Conservation (phyloP, 371 early-diverging fungal species). For the Apophysomyces ossiformis region DNA sequence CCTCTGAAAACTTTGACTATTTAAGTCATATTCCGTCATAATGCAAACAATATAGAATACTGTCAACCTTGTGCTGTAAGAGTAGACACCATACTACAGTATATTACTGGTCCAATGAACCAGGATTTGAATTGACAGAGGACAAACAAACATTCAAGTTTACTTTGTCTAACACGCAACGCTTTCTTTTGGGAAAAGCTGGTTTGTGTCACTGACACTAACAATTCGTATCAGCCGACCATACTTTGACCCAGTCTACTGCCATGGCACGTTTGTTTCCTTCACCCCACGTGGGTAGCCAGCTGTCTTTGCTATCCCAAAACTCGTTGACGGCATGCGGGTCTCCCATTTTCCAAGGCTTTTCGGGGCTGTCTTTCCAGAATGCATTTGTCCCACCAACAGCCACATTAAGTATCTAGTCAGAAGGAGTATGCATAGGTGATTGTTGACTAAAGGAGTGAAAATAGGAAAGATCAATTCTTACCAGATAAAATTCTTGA, state of each 20-base stretch:
- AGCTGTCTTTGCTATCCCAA: conserved; percentile 48
- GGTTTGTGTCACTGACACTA: not conserved
- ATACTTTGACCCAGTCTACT: conserved; percentile 62
- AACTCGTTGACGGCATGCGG: conserved; percentile 58
- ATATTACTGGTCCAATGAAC: too few species aligned
- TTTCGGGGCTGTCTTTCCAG: conserved; percentile 59
- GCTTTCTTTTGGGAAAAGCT: too few species aligned
- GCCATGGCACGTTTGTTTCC: conserved; percentile 58
- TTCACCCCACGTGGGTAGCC: conserved; percentile 63
- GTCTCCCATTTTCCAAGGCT: conserved; percentile 61
- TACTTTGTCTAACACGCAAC: too few species aligned
- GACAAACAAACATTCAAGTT: too few species aligned
- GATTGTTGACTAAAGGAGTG: too few species aligned
- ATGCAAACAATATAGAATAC: too few species aligned
- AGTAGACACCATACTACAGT: too few species aligned
- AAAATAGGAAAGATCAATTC: not conserved
- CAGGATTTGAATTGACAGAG: too few species aligned
- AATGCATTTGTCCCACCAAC: conserved; percentile 70
- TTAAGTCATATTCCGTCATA: too few species aligned
- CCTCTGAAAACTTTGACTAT: too few species aligned
- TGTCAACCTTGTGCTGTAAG: too few species aligned
- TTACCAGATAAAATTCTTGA: conserved; percentile 64
- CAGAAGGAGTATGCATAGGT: not conserved
- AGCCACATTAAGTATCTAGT: conserved; percentile 68
- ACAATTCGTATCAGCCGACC: conserved; percentile 38